Conservation (phyloP, 1,284 basidiomycete species). For the Ceratorhiza oryzae-sativae region DNA sequence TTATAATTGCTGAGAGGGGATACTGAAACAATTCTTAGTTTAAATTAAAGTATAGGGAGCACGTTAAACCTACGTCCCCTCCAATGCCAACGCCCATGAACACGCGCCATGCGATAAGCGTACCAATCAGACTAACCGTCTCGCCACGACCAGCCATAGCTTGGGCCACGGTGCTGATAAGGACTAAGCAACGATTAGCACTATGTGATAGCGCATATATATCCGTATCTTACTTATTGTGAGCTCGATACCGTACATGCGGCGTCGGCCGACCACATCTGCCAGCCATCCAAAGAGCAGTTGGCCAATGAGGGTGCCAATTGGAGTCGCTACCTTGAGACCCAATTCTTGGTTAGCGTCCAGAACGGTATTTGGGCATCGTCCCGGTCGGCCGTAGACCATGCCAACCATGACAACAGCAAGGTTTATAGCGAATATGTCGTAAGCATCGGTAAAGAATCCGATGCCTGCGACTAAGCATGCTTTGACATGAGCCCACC, state of each 20-base stretch:
- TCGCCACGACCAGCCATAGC: conserved; percentile 61
- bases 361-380: conserved; percentile 49
- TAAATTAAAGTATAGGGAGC: neutral
- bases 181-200: conserved; percentile 45
- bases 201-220: neutral
- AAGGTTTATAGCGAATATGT: conserved; percentile 63
- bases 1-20: conserved; percentile 69
- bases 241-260: conserved; percentile 58
- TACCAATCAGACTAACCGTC: conserved; percentile 72
- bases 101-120: conserved; percentile 65
- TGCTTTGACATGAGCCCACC: conserved; percentile 66
- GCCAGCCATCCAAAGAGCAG: conserved; percentile 44
- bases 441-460: conserved; percentile 69
- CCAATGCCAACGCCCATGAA: conserved; percentile 62
- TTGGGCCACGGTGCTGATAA: conserved; percentile 57
- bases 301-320: conserved; percentile 52
- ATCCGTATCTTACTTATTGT: conserved; percentile 44
- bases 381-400: conserved; percentile 54
- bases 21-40: conserved; percentile 54
- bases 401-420: conserved; percentile 77
- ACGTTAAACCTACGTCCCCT: conserved; percentile 31
- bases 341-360: conserved; percentile 69
- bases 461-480: conserved; percentile 77
- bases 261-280: conserved; percentile 45
- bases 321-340: conserved; percentile 68